phyloP scores from a whole-genome alignment of 352 stramenopile species.

The Pythium pectinolyticum region DNA sequence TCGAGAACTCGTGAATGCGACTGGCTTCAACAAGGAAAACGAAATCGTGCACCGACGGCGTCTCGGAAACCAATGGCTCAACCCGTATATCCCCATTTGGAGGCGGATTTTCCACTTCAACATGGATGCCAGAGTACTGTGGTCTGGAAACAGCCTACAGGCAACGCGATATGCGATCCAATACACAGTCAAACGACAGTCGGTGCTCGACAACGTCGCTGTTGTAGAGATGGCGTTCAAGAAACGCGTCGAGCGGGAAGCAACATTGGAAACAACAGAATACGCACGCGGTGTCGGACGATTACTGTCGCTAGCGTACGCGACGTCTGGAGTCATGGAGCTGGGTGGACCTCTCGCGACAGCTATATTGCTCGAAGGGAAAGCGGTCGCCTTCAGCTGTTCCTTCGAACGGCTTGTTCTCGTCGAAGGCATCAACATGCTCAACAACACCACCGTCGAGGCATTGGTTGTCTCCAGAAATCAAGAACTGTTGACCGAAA shows the following conservation, averaged over 20 bases:
- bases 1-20: background rate
- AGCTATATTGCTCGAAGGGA: slow-evolving; percentile 19
- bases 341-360: slow-evolving; percentile 29
- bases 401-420: slow-evolving; percentile 22
- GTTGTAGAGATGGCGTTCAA: slow-evolving; percentile 29
- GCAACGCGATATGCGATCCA: slow-evolving; percentile 23
- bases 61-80: slow-evolving; percentile 30
- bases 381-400: slow-evolving; percentile 24
- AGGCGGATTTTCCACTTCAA: slow-evolving; percentile 32
- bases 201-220: slow-evolving; percentile 27
- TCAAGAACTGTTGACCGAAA: slow-evolving; percentile 15
- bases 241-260: slow-evolving; percentile 15
- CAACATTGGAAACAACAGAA: background rate
- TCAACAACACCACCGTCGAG: slow-evolving; percentile 20
- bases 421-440: slow-evolving; percentile 21
- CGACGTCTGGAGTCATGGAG: slow-evolving; percentile 28
- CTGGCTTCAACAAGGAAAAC: slow-evolving; percentile 9
- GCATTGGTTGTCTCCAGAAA: slow-evolving; percentile 12
- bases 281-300: slow-evolving; percentile 14
- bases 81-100: slow-evolving; percentile 20
- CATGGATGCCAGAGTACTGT: slow-evolving; percentile 30
- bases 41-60: slow-evolving; percentile 13
- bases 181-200: slow-evolving; percentile 27
- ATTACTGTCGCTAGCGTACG: slow-evolving; percentile 23
- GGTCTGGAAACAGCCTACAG: slow-evolving; percentile 18